Conservation (phyloP, 768 basidiomycete genomes). For the Termitomyces sp. region DNA sequence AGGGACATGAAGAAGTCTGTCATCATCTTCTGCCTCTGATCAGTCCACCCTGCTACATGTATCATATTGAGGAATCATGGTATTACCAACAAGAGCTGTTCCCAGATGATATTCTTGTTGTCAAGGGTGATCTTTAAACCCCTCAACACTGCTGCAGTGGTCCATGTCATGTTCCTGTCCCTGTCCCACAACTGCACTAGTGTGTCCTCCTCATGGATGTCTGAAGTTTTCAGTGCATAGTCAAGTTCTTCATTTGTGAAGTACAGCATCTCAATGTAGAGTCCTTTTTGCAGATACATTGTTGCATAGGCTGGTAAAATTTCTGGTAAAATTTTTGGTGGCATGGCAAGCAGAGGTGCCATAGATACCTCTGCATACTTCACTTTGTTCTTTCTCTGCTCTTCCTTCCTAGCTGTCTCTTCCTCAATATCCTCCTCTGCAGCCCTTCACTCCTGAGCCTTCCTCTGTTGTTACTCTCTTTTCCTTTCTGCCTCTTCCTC, state of each 20-base stretch:
- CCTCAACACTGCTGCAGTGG: not conserved
- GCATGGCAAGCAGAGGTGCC: not conserved
- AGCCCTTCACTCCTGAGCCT: not conserved
- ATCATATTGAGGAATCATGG: not conserved
- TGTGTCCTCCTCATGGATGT: not conserved
- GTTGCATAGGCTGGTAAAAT: not conserved
- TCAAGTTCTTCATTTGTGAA: not conserved
- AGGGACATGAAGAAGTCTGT: not conserved
- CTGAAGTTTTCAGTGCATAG: not conserved
- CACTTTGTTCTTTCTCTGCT: not conserved
- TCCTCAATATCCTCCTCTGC: not conserved
- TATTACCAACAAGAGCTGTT: not conserved
- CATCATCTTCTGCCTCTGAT: not conserved
- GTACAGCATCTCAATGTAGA: not conserved
- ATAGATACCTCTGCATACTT: not conserved
- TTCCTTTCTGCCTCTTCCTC: not conserved
- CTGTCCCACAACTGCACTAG: not conserved
- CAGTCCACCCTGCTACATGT: not conserved
- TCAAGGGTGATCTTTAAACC: fast-evolving
- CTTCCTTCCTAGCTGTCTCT: not conserved
- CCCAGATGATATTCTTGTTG: not conserved
- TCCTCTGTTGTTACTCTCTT: not conserved
- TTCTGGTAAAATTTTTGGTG: not conserved
- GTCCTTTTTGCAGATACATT: not conserved
- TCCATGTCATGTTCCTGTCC: not conserved